Percentiles rank a stretch among this genome's conserved stretches.
Conservation (phyloP, 768 basidiomycete species). For the Leccinum obscurum region DNA sequence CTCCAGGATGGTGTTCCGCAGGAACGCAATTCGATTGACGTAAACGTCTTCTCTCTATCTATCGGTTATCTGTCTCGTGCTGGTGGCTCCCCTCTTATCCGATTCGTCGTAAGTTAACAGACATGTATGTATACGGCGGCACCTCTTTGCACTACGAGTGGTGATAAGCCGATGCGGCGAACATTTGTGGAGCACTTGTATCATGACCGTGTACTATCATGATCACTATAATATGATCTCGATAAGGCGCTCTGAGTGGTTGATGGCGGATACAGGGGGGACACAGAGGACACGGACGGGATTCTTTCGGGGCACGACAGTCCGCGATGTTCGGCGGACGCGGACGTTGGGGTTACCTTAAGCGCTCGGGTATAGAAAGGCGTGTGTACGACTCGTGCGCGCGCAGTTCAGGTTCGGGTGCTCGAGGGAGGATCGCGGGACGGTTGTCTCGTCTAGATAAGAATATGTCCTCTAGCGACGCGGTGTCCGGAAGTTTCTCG, state of each 20-base stretch:
- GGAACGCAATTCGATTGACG: slow-evolving; percentile 6
- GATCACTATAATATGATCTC: background rate
- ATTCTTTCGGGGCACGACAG: background rate
- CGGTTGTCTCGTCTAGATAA: background rate
- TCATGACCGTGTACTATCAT: background rate
- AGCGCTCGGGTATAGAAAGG: background rate
- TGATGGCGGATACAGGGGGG: slow-evolving; percentile 12
- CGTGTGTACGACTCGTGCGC: background rate
- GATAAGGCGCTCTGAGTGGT: background rate
- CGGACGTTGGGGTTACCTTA: background rate
- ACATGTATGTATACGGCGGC: background rate
- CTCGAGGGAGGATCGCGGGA: slow-evolving; percentile 6
- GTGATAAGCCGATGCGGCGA: slow-evolving; percentile 13
- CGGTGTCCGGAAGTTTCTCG: background rate
- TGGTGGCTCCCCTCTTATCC: background rate
- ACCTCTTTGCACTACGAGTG: background rate
- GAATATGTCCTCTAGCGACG: background rate
- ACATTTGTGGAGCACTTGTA: background rate
- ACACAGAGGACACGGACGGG: background rate
- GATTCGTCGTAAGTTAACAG: background rate
- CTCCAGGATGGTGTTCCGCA: too few species aligned
- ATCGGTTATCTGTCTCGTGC: slow-evolving; percentile 2
- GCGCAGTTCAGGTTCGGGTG: slow-evolving; percentile 7
- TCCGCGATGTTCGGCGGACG: background rate
- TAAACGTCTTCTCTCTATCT: slow-evolving; percentile 13